Conservation (phyloP, 441 rosid genomes). For the Hura crepitans region DNA sequence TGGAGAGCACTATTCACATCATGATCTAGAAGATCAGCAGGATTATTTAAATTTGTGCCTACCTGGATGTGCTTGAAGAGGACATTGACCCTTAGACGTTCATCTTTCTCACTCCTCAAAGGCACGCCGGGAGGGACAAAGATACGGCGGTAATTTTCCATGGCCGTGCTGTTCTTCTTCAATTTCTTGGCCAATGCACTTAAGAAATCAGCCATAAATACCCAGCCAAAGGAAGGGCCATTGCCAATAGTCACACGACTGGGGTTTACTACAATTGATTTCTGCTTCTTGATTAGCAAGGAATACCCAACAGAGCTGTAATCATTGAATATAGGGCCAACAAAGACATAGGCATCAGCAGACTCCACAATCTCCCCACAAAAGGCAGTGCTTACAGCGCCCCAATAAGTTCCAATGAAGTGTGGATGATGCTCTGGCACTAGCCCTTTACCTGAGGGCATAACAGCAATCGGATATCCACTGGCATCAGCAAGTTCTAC, state of each 20-base stretch:
- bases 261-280: slow-evolving; percentile 53
- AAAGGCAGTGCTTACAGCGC: slow-evolving; percentile 64
- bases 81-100: slow-evolving; percentile 57
- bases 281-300: slow-evolving; percentile 63
- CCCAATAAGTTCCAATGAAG: slow-evolving; percentile 72
- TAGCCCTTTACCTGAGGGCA: slow-evolving; percentile 72
- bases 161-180: slow-evolving; percentile 49
- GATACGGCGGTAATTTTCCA: slow-evolving; percentile 57
- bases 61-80: slow-evolving; percentile 73
- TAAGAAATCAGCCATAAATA: slow-evolving; percentile 62
- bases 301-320: slow-evolving; percentile 81
- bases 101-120: slow-evolving; percentile 38
- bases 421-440: slow-evolving; percentile 57
- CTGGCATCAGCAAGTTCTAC: slow-evolving; percentile 52
- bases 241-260: slow-evolving; percentile 60
- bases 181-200: slow-evolving; percentile 52
- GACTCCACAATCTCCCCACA: slow-evolving; percentile 76
- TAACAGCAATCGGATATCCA: slow-evolving; percentile 53
- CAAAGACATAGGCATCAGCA: slow-evolving; percentile 63
- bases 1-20: not conserved
- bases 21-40: not conserved
- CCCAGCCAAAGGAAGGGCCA: slow-evolving; percentile 72
- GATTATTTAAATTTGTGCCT: slow-evolving; percentile 6
- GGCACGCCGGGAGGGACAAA: slow-evolving; percentile 59
- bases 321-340: slow-evolving; percentile 71